phyloP scores from a whole-genome alignment of 2,329 filamentous ascomycete genomes.

The Diaporthe citri region DNA sequence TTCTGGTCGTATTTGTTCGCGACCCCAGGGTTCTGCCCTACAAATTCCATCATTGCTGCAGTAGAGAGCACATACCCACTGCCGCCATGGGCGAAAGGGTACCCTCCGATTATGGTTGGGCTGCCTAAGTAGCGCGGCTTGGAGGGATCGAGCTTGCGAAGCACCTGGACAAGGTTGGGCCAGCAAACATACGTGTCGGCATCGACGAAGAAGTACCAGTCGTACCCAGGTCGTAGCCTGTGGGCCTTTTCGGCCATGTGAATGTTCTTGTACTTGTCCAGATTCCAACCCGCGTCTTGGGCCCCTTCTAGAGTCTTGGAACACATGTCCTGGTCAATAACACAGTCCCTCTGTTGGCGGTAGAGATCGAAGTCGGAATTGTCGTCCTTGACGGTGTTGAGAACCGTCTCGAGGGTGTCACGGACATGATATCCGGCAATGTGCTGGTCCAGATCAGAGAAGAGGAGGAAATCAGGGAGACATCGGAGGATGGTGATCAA shows the following conservation, averaged over 20 bases:
- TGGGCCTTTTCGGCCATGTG: constrained; percentile 70
- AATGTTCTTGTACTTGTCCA: constrained; percentile 74
- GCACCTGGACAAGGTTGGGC: constrained; percentile 64
- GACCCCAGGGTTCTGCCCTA: constrained; percentile 56
- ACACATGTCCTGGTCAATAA: constrained; percentile 59
- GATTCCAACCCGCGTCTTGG: constrained; percentile 59
- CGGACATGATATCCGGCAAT: constrained; percentile 59
- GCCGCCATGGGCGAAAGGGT: constrained; percentile 68
- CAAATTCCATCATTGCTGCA: constrained; percentile 63
- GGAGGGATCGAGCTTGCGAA: constrained; percentile 57
- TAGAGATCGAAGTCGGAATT: constrained; percentile 66
- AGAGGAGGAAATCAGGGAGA: constrained; percentile 68
- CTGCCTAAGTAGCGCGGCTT: constrained; percentile 65
- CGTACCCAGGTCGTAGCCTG: constrained; percentile 60
- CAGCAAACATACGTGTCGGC: constrained; percentile 70
- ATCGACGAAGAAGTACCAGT: constrained; percentile 73
- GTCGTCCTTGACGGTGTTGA: constrained; percentile 55
- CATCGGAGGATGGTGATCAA: constrained; percentile 66
- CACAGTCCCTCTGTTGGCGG: constrained; percentile 58
- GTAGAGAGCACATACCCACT: constrained; percentile 67
- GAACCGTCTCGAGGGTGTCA: constrained; percentile 61
- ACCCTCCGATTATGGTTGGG: constrained; percentile 55
- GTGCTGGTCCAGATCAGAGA: constrained; percentile 66
- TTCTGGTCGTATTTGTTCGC: constrained; percentile 60
- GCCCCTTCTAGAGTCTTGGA: constrained; percentile 49